These are phyloP conservation scores for Scenedesmus sp. DNA, from an alignment of 163 green algal genomes.

Conservation along the genomic window DNA sequence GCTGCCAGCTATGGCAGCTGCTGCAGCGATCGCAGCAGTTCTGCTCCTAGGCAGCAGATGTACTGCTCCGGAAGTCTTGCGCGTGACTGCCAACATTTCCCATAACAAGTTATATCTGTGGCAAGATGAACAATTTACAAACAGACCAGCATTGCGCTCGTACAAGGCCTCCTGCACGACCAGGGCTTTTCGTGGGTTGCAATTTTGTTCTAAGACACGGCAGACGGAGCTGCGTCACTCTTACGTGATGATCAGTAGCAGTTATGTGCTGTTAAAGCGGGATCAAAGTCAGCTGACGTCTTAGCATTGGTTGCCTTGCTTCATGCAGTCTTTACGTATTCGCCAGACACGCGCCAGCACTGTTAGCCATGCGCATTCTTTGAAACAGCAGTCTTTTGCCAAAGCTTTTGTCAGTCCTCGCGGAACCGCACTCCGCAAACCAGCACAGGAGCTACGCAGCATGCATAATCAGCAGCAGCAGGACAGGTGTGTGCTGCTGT, in stretches of 20 bases:
- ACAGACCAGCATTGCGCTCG: not conserved
- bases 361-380: not conserved
- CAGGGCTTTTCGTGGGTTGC: not conserved
- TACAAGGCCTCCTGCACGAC: not conserved
- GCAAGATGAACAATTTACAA: not conserved
- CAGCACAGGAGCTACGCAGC: not conserved
- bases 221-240: not conserved
- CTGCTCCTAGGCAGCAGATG: not conserved
- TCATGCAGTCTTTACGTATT: not conserved
- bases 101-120: not conserved
- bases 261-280: not conserved
- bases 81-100: not conserved
- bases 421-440: not conserved
- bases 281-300: not conserved
- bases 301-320: not conserved
- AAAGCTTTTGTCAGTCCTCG: not conserved
- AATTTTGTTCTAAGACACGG: not conserved
- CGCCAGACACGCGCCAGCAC: not conserved
- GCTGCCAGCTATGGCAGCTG: not conserved
- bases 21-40: constrained; percentile 17
- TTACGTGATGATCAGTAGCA: not conserved
- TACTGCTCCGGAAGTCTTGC: not conserved
- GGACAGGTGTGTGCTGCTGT: not conserved
- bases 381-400: not conserved
- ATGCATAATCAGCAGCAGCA: not conserved